Percentiles rank a stretch among this genome's conserved stretches.
These are phyloP conservation scores for Fusarium buharicum DNA, from an alignment of 2,329 filamentous ascomycete genomes.

Conservation along the genomic window DNA sequence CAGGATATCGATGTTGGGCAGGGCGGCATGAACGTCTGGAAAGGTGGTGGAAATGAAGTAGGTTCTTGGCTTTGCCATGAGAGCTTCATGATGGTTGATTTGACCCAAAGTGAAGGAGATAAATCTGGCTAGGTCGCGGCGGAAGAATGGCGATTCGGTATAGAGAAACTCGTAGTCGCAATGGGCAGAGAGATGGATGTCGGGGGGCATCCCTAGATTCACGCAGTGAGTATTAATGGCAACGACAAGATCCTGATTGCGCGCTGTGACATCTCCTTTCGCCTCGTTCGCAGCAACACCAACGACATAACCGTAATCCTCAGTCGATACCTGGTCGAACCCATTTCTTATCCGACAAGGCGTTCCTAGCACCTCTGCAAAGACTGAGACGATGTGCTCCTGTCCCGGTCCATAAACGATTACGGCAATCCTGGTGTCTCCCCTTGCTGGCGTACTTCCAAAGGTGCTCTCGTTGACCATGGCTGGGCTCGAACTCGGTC, in stretches of 20 bases:
- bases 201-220: slow-evolving; percentile 75
- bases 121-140: slow-evolving; percentile 81
- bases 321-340: slow-evolving; percentile 63
- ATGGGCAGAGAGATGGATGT: slow-evolving; percentile 69
- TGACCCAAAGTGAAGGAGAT: slow-evolving; percentile 83
- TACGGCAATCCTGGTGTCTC: slow-evolving; percentile 68
- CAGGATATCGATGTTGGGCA: slow-evolving; percentile 86
- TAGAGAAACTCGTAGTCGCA: slow-evolving; percentile 92
- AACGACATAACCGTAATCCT: slow-evolving; percentile 72
- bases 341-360: slow-evolving; percentile 69
- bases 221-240: slow-evolving; percentile 82
- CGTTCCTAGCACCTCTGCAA: slow-evolving; percentile 83
- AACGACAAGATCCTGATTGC: slow-evolving; percentile 69
- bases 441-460: slow-evolving; percentile 59
- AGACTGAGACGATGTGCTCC: slow-evolving; percentile 77
- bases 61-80: slow-evolving; percentile 81
- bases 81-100: slow-evolving; percentile 78
- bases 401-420: slow-evolving; percentile 78
- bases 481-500: slow-evolving; percentile 49
- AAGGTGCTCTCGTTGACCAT: slow-evolving; percentile 54
- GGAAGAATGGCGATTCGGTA: slow-evolving; percentile 75
- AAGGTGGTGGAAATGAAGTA: slow-evolving; percentile 91
- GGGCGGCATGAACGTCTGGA: slow-evolving; percentile 81
- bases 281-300: slow-evolving; percentile 70
- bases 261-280: slow-evolving; percentile 65